phyloP scores from a whole-genome alignment of 768 basidiomycete species.

The Cytidiella melzeri region DNA sequence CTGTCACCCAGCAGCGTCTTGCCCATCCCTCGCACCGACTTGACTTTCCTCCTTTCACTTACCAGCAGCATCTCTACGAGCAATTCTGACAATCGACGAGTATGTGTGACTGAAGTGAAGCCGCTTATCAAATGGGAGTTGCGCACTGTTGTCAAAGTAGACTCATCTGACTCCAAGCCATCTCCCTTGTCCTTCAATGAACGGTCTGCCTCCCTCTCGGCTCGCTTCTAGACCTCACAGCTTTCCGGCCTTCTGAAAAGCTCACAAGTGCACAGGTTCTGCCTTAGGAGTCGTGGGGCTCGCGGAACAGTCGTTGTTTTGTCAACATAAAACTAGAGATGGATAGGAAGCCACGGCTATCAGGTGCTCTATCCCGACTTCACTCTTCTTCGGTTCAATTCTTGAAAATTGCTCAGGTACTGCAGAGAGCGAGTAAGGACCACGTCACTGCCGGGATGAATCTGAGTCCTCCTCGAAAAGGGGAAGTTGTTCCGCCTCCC shows the following conservation, averaged over 20 bases:
- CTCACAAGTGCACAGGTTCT: neutral
- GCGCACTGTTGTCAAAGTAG: slow-evolving; percentile 66
- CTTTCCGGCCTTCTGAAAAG: neutral
- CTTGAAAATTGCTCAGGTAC: neutral
- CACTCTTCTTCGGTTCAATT: neutral
- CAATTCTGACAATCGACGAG: too few species aligned
- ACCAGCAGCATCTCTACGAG: slow-evolving; percentile 67
- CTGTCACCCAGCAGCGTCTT: slow-evolving; percentile 47
- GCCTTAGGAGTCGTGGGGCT: neutral
- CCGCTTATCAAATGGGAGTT: neutral
- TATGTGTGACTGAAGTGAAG: too few species aligned
- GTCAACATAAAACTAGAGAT: neutral
- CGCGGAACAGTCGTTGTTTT: neutral
- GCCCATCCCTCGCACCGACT: slow-evolving; percentile 38
- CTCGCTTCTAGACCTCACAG: too few species aligned
- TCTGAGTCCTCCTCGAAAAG: too few species aligned
- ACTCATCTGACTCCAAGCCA: slow-evolving; percentile 71
- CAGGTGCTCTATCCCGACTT: neutral
- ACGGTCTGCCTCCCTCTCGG: slow-evolving; percentile 62
- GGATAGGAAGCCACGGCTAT: neutral
- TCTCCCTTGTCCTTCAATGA: slow-evolving; percentile 71
- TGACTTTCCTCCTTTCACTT: slow-evolving; percentile 53
- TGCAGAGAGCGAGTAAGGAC: neutral
- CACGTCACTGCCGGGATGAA: too few species aligned
- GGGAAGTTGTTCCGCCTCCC: neutral